phyloP scores from a whole-genome alignment of 306 rosid species.

The Ceratonia siliqua region DNA sequence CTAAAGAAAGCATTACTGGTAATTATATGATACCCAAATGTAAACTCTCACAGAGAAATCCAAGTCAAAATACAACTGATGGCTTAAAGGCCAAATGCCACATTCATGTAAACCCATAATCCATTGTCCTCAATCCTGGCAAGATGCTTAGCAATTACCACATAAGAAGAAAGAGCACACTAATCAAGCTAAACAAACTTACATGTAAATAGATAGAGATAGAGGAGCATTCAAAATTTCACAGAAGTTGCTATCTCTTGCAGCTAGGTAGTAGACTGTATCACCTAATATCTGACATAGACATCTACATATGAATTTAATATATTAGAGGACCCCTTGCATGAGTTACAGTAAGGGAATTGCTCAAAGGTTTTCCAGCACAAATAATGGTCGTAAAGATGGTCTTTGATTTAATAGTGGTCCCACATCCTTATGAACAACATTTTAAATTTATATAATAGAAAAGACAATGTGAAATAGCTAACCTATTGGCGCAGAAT shows the following conservation, averaged over 20 bases:
- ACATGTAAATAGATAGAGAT: conserved; percentile 18
- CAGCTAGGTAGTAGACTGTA: too few relatives aligned
- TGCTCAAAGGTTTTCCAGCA: conserved; percentile 22
- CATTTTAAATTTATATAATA: conserved; percentile 22
- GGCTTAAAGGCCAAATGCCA: conserved; percentile 28
- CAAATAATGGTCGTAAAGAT: conserved; percentile 13
- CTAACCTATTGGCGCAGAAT: conserved; percentile 97
- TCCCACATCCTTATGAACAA: background rate
- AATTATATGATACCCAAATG: background rate
- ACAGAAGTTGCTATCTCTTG: conserved; percentile 16
- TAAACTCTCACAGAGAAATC: background rate
- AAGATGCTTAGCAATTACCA: conserved; percentile 17
- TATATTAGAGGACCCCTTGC: conserved; percentile 15
- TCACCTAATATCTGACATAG: conserved; percentile 19
- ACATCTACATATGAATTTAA: conserved; percentile 5
- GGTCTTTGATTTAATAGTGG: background rate
- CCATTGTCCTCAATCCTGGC: conserved; percentile 2
- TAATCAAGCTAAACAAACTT: conserved; percentile 4
- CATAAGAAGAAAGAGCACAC: conserved; percentile 12
- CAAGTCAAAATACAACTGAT: conserved; percentile 1
- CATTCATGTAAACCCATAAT: conserved; percentile 7
- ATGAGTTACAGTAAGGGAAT: conserved; percentile 21
- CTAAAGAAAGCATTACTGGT: conserved; percentile 2
- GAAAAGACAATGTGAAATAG: conserved; percentile 31
- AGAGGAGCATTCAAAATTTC: conserved; percentile 26